Base-by-base conservation (phyloP, 116 monocot species). In the Iris pallida region DNA sequence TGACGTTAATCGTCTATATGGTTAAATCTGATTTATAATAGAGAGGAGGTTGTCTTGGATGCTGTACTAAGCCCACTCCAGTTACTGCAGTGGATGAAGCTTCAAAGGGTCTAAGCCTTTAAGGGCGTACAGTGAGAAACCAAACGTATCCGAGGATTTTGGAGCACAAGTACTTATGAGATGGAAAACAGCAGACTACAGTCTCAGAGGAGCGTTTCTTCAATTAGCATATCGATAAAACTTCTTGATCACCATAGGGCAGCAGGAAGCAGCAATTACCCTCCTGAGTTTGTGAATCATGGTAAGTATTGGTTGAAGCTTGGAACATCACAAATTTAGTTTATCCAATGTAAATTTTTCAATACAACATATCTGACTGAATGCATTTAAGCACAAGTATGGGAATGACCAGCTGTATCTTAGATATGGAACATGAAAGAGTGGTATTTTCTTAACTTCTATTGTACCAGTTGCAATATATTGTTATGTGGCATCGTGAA, bases 21-120 rank as follows among this genome's bases (percentile, higher is more conserved):
- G 61, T 71, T 12, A 51, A 71, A 41, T 78, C 81, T 78, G 73
- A 60, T 82, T 91, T 86, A 84, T 64, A 91, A 91, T 86, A 96
- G 96, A 91, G 78, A 89, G 91, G 89, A 79, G 84, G 91, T 84
- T 96, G 91, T 81, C 79, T 90, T 85, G 86, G 88, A 80, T 91
- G 83, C 81, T 87, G 81, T 67, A 73, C 69, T 57, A 91, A 88
- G 66, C 76, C 86, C 42, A 75, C 86, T 61, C 89, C 89, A 55
- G 75, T 96, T 55, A 88, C 79, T 71, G 84, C 87, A 19, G 91
- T 91, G 17, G 92, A 91, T 70, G 91, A 84, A 44, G 89, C 91
- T 47, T 79, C 89, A 56, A 96, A 91, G 65, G 86, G 86, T 61
- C 63, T 91, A 58, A 89, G 61, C 71, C 89, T 89, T 20, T 89